Base-by-base conservation (phyloP, 371 early-diverging fungal genomes). In the Parasitella parasitica region DNA sequence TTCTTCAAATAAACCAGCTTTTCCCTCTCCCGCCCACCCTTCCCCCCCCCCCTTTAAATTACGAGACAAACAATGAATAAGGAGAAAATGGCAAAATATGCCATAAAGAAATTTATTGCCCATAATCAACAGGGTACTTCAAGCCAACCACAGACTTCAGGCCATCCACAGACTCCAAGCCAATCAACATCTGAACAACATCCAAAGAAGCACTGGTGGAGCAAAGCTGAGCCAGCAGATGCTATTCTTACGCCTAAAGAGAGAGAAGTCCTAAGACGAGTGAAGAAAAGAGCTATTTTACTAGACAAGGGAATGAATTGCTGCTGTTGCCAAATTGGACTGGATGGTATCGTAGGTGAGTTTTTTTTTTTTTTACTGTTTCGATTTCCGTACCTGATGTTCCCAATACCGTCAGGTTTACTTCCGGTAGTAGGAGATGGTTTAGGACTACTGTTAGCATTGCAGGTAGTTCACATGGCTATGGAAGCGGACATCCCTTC, bases 271-370 rank as follows among this genome's bases (percentile, higher is more conserved):
- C 57, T 79, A 27, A 72, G 67, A 15, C 51, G 35, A 49, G 78
- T 82, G 28, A 80, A 78, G 41, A 35, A 51, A 5, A 68, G 76
- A 27, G 80, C 81, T 6, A 61, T 67, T 52, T 67, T 70, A 54
- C 65, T 78, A 4, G 83, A 80, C 54, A 57, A 61, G 54, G 82
- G 78, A 2, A 57, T 72, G 32, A 55, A 69, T 12, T 78, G 76
- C 43, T 80, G 84, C 36, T 76, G 84, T 51, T 72, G 64, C 39
- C 69, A 59, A n/a, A 54, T 84, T 18, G 82, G 84, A 0, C 59
- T 84, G n/a, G 84, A 84, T 61, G 73, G 73, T 18, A 30, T 84
- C 11, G 39, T 84, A 24, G 84, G 84, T 77, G 71, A 67, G 53
- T 35, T 24, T 12, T 30, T 15, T 3, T 28, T 9, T 11, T 7